Evolutionary conservation across 768 basidiomycete species (phyloP), one percentile per base, ranked within the genome.

Genomic region (Steccherinum ochraceum): DNA sequence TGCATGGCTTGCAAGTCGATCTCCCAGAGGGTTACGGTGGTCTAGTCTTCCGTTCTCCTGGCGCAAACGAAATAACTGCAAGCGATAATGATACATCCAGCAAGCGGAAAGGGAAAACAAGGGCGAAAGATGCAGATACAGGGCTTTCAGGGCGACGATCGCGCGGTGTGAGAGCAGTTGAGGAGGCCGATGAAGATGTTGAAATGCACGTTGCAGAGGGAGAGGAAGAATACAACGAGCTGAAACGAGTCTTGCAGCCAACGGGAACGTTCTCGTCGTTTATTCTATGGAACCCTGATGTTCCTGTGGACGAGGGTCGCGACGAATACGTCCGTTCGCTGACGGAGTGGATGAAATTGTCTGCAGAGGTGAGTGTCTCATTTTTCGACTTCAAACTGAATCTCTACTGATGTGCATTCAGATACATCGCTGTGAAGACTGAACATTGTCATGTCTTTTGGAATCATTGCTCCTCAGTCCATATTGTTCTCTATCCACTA

Each of bases 261-360:
- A 67, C 69, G 2, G 74, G 77, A 0, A 73, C 71, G 44, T 92
- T 92, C 60, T 70, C 75, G 2, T 80, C 79, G 1, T 79, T 92
- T 56, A 77, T 78, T n/a, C 61, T 92, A 20, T 92, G 89, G 89
- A 73, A 81, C 52, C 76, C 84, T 3, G 90, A 92, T 64, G 75
- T 77, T 19, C 78, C 80, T 0, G 79, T 86, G 1, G 83, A 90
- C 53, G 81, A 81, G 47, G 78, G 75, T 2, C 72, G 68, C 39
- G 89, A 92, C 59, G 87, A 89, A 58, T 92, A 91, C 63, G 64
- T 76, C 43, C 73, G 86, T 13, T 69, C 83, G 2, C 60, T 92
- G 54, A 72, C 67, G 0, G 89, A 92, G 62, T 92, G 90, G 89
- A 79, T 79, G 35, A 69, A 56, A 19, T 67, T 91, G 23, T 76